Conservation (phyloP, 169 alveolate genomes). For the Eimeria zaria region DNA sequence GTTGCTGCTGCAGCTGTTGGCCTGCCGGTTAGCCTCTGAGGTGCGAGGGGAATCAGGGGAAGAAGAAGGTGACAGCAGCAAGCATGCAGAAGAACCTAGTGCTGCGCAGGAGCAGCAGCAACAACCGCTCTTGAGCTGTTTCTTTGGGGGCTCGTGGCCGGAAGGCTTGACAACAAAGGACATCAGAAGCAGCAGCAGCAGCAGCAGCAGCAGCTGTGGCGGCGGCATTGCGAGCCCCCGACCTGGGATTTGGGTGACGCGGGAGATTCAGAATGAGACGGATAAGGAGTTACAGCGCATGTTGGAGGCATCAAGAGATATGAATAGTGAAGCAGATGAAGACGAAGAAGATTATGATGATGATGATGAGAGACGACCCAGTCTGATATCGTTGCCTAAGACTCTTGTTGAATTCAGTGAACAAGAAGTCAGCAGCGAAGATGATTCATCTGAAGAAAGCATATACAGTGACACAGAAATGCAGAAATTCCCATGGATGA, state of each 20-base stretch:
- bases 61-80: background rate
- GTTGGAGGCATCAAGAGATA: background rate
- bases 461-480: background rate
- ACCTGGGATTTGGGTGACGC: conserved; percentile 49
- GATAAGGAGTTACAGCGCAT: conserved; percentile 8
- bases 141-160: conserved; percentile 45
- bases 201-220: background rate
- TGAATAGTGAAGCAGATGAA: background rate
- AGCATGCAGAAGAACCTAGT: background rate
- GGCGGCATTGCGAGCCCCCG: background rate
- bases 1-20: conserved; percentile 22
- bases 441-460: background rate
- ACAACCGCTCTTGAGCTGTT: conserved; percentile 28
- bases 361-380: background rate
- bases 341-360: too few relatives aligned
- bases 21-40: conserved; percentile 33
- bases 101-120: background rate
- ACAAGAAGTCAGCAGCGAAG: background rate
- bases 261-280: background rate
- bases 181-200: conserved; percentile 12
- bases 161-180: background rate
- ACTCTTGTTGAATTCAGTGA: background rate
- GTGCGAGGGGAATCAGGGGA: background rate
- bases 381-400: background rate
- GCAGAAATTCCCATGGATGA: conserved; percentile 19